Evolutionary conservation across 2,329 filamentous ascomycete genomes (phyloP).

Genomic region (Cordyceps militaris): DNA sequence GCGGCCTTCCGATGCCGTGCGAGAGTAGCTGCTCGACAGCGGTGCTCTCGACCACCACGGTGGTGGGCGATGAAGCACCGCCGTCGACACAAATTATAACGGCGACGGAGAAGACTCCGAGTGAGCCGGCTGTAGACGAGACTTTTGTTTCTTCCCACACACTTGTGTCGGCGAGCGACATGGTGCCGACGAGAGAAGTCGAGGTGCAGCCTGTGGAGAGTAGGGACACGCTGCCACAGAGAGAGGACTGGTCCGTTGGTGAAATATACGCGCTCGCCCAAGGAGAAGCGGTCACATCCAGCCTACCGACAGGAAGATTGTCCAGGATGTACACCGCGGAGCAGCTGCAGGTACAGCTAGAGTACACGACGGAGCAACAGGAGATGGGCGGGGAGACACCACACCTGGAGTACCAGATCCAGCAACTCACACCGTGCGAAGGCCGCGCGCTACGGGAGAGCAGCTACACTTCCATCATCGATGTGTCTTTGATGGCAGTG

Average conservation of each 20-base stretch:
- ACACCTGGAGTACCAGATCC: background rate
- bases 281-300: background rate
- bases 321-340: background rate
- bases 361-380: background rate
- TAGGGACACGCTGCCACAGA: too few relatives aligned
- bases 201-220: too few relatives aligned
- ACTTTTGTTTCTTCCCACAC: background rate
- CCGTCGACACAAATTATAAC: background rate
- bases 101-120: background rate
- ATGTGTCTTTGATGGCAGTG: background rate
- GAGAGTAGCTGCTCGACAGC: conserved; percentile 6
- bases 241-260: background rate
- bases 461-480: background rate
- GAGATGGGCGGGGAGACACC: too few relatives aligned
- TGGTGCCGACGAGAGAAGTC: background rate
- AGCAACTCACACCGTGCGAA: background rate
- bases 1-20: background rate
- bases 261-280: conserved; percentile 1
- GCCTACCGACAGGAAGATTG: background rate
- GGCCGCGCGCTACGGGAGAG: background rate
- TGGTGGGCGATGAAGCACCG: background rate
- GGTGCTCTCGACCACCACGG: background rate
- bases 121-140: background rate
- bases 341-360: background rate
- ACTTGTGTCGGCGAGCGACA: background rate